Evolutionary conservation across 108 stramenopile genomes (phyloP), one percentile per base, ranked within the genome.

Genomic region (Conticribra weissflogii): DNA sequence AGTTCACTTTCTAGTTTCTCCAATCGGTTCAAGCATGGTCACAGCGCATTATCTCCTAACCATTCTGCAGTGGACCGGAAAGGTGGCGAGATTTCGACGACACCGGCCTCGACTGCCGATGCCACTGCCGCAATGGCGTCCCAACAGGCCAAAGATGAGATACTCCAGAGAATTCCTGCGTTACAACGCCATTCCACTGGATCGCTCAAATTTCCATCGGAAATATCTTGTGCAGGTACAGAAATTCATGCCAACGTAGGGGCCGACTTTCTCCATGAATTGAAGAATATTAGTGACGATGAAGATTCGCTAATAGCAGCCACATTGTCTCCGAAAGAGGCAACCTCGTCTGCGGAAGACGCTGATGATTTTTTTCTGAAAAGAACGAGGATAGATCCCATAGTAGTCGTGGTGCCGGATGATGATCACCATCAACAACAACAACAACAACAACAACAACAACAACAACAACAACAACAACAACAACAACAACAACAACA

Each of bases 351-450:
- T 41, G 36, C 36, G 36, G 36, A 5, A 41, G 5, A 5, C 12
- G 36, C 36, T 17, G 71, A 70, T 56, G 84, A 81, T 21, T 66
- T 79, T 27, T 71, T 77, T 31, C 50, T 71, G 28, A 85, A 85
- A 59, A 36, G 59, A 59, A 60, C 33, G 56, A 34, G 34, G 0
- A 59, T 86, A 12, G 80, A 85, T 68, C 84, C 86, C 8, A 84
- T 86, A 58, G 79, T 85, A 12, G 80, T 86, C 58, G 34, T 58
- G 25, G 45, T 70, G 23, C 69, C 69, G 23, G 69, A 58, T 19
- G 49, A 50, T 49, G 50, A 14, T 4, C n/a, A n/a, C n/a, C n/a
- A n/a, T n/a, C n/a, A n/a, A n/a, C n/a, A n/a, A n/a, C n/a, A n/a
- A n/a, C n/a, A n/a, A n/a, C n/a, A n/a, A n/a, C n/a, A n/a, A n/a